A percentile compares a stretch with the other conserved stretches of the same genome.
phyloP scores from a whole-genome alignment of 2,329 filamentous ascomycete genomes.

The Nigrospora osmanthi region DNA sequence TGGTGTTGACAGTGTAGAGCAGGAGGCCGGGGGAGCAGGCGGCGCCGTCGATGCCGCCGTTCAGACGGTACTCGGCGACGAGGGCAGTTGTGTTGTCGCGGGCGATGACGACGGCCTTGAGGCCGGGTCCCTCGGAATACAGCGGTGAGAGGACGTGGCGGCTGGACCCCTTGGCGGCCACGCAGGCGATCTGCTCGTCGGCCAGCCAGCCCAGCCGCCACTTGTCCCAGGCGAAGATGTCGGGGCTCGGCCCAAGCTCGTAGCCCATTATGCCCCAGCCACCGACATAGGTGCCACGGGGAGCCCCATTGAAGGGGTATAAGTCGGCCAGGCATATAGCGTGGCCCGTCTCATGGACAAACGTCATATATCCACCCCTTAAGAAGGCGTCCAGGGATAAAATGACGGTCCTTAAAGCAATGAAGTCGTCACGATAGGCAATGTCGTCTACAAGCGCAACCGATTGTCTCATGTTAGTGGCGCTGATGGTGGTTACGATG shows the following conservation, averaged over 20 bases:
- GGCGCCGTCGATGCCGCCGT: neutral
- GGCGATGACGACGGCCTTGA: neutral
- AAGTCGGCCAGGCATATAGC: neutral
- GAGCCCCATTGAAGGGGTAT: neutral
- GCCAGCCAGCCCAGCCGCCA: neutral
- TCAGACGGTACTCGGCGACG: neutral
- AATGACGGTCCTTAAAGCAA: neutral
- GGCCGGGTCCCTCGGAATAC: neutral
- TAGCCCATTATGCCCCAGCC: neutral
- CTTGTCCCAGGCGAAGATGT: neutral
- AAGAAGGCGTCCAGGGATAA: neutral
- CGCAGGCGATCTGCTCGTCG: neutral
- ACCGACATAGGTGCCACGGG: neutral
- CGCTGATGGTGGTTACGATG: neutral
- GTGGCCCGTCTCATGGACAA: neutral
- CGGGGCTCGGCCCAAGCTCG: neutral
- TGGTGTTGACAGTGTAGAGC: neutral
- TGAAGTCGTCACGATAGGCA: neutral
- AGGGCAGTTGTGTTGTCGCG: neutral
- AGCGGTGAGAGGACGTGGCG: neutral
- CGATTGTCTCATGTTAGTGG: too few species aligned
- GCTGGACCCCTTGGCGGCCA: neutral
- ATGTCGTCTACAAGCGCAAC: neutral
- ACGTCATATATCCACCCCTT: too few species aligned
- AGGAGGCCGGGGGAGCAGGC: neutral